Conservation (phyloP, 345 rosid species). For the Populus euphratica region DNA sequence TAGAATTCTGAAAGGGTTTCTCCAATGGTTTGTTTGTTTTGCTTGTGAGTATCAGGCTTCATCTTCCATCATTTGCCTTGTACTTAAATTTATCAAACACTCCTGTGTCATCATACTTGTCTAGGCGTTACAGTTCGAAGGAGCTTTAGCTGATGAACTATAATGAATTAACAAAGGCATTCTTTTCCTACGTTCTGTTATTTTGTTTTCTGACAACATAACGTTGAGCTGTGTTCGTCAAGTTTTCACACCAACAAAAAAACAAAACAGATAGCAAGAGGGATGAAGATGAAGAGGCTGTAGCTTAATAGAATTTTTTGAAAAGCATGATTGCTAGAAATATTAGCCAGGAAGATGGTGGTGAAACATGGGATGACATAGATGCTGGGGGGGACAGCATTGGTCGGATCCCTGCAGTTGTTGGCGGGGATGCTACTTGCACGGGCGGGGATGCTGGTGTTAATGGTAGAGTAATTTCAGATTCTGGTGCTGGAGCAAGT, state of each 20-base stretch:
- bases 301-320: constrained; percentile 3
- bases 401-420: constrained; percentile 34
- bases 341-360: constrained; percentile 11
- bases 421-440: constrained; percentile 21
- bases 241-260: background rate
- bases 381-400: constrained; percentile 33
- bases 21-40: background rate
- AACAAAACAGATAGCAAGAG: background rate
- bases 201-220: background rate
- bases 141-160: no score
- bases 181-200: no score
- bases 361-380: constrained; percentile 9
- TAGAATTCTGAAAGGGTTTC: background rate
- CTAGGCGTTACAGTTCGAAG: no score
- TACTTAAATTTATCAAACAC: no score
- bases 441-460: constrained; percentile 30
- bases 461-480: constrained; percentile 12
- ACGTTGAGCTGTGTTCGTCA: background rate
- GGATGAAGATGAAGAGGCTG: background rate
- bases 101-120: no score
- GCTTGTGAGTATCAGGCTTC: background rate
- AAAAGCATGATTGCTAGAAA: constrained; percentile 13
- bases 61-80: background rate
- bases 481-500: constrained; percentile 30
- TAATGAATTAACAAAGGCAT: no score